These are phyloP conservation scores for Eimeria falciformis DNA, from an alignment of 169 alveolate species.

Conservation along the genomic window DNA sequence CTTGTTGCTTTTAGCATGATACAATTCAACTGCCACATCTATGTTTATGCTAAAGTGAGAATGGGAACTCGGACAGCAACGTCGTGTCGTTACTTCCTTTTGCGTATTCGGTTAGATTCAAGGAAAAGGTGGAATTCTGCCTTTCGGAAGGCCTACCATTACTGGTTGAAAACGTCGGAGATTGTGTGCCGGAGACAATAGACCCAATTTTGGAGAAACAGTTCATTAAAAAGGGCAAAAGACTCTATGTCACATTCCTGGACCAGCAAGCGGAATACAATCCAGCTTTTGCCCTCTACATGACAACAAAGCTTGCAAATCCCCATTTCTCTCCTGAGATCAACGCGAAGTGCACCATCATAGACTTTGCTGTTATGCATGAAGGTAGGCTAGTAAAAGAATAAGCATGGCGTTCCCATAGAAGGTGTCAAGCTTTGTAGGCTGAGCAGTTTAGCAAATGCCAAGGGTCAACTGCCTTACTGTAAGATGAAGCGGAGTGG, in stretches of 20 bases:
- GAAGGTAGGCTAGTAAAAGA: constrained; percentile 78
- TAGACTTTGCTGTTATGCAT: constrained; percentile 97
- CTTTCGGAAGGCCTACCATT: constrained; percentile 94
- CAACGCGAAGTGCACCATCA: constrained; percentile 96
- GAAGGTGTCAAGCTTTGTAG: too few species aligned
- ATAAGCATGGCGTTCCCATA: too few species aligned
- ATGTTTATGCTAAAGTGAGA: background rate
- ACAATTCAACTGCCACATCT: background rate
- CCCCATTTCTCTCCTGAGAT: constrained; percentile 99
- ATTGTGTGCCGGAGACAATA: constrained; percentile 96
- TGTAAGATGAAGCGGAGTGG: too few species aligned
- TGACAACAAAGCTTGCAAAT: constrained; percentile 95
- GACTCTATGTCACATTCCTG: constrained; percentile 88
- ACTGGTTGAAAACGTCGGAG: constrained; percentile 96
- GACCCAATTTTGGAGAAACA: constrained; percentile 97
- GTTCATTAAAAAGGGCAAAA: constrained; percentile 91
- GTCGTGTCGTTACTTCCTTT: too few species aligned
- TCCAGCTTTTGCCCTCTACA: constrained; percentile 88
- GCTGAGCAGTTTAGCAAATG: too few species aligned
- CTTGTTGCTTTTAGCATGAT: background rate
- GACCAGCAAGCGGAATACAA: constrained; percentile 89
- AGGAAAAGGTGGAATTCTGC: constrained; percentile 94
- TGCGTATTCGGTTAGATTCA: constrained; percentile 83
- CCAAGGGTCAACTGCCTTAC: too few species aligned
- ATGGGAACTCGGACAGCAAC: too few species aligned